Evolutionary conservation across 2,329 filamentous ascomycete genomes (phyloP).

Genomic region (Hirsutella minnesotensis): DNA sequence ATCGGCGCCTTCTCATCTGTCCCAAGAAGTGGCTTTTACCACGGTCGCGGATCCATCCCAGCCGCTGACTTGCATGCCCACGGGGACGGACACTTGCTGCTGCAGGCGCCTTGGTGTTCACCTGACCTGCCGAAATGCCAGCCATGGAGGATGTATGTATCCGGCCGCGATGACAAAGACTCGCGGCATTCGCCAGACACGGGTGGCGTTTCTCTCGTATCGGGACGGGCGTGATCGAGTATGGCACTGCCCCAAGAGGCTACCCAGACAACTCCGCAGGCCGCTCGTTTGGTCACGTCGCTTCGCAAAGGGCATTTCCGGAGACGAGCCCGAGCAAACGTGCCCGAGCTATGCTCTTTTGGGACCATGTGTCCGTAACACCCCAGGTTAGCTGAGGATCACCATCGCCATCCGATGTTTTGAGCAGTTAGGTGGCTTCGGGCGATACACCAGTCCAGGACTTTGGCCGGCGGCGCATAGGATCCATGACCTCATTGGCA

Average conservation of each 20-base stretch:
- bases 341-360: neutral
- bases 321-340: constrained; percentile 2
- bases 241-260: neutral
- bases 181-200: constrained; percentile 3
- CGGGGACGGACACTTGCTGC: neutral
- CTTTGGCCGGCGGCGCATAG: too few relatives aligned
- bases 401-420: neutral
- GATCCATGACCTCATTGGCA: too few relatives aligned
- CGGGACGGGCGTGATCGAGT: neutral
- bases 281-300: constrained; percentile 1
- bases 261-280: neutral
- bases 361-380: neutral
- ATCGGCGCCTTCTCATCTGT: constrained; percentile 3
- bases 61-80: constrained; percentile 1
- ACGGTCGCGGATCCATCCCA: constrained; percentile 1
- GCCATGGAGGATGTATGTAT: constrained; percentile 1
- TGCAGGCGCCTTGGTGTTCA: constrained; percentile 1
- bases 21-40: constrained; percentile 1
- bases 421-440: neutral
- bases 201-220: neutral
- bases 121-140: neutral
- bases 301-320: neutral
- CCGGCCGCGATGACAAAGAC: constrained; percentile 4
- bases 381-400: neutral
- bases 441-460: too few relatives aligned